Percentiles rank a stretch among this genome's conserved stretches.
Evolutionary conservation across 345 rosid species (phyloP).

Genomic region (Adansonia digitata): DNA sequence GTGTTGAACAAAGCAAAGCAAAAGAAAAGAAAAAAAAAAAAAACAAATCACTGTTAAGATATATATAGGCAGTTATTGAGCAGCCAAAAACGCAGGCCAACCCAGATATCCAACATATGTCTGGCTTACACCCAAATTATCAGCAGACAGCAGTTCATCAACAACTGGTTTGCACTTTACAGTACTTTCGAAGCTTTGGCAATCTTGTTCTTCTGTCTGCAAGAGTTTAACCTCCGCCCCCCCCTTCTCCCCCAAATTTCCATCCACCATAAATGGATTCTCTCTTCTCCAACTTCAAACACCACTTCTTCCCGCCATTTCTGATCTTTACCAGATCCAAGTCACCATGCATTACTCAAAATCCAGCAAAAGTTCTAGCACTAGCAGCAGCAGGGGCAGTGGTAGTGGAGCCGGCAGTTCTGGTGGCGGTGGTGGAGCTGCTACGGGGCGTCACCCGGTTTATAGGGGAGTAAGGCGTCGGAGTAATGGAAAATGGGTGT

Average conservation of each 20-base stretch:
- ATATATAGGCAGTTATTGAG: neutral
- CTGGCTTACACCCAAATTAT: constrained; percentile 5
- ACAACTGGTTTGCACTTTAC: constrained; percentile 14
- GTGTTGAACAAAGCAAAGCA: too few relatives aligned
- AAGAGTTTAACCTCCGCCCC: neutral
- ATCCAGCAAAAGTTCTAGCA: constrained; percentile 1
- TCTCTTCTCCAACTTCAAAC: neutral
- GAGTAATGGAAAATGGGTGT: constrained; percentile 85
- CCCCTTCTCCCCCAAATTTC: neutral
- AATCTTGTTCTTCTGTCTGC: neutral
- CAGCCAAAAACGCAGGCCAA: constrained; percentile 4
- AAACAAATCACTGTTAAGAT: constrained; percentile 1
- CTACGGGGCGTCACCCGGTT: constrained; percentile 35
- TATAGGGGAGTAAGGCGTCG: constrained; percentile 67
- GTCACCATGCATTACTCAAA: constrained; percentile 35
- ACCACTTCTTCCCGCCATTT: constrained; percentile 12
- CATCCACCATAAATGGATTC: constrained; percentile 7
- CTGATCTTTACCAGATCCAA: neutral
- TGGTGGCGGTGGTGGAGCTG: constrained; percentile 8
- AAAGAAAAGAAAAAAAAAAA: too few relatives aligned
- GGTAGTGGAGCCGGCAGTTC: too few relatives aligned
- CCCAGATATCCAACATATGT: neutral
- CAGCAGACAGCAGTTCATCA: neutral
- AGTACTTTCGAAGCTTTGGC: neutral
- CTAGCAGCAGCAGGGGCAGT: constrained; percentile 12